Conservation (phyloP, 805 yeast species). For the Cyberlindnera sargentensis region DNA sequence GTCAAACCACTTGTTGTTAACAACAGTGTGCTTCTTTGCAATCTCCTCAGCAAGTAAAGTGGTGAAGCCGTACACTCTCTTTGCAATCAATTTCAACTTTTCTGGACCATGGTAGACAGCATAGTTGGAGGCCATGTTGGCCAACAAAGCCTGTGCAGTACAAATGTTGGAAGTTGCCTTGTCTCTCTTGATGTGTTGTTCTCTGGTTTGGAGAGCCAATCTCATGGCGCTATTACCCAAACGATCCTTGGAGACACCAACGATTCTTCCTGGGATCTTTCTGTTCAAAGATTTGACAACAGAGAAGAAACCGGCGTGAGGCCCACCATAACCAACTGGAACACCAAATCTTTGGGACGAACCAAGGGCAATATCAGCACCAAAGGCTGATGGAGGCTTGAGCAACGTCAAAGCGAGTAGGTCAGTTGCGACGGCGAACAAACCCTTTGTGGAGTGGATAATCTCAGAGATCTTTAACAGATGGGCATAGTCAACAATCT, state of each 20-base stretch:
- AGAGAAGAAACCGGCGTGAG: conserved; percentile 96
- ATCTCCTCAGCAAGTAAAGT: conserved; percentile 61
- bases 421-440: conserved; percentile 86
- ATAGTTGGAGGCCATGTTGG: conserved; percentile 92
- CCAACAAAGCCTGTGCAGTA: conserved; percentile 94
- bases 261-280: conserved; percentile 94
- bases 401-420: conserved; percentile 80
- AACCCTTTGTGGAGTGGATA: conserved; percentile 65
- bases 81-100: conserved; percentile 74
- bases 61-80: conserved; percentile 69
- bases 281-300: conserved; percentile 75
- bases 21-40: conserved; percentile 37
- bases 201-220: conserved; percentile 94
- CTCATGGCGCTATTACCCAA: conserved; percentile 85
- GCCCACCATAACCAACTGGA: conserved; percentile 97
- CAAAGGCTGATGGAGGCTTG: conserved; percentile 76
- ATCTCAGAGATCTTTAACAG: conserved; percentile 51
- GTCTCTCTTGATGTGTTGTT: conserved; percentile 95
- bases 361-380: conserved; percentile 92
- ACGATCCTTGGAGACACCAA: conserved; percentile 89
- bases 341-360: conserved; percentile 95
- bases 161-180: conserved; percentile 97
- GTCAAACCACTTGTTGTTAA: conserved; percentile 72
- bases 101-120: conserved; percentile 95
- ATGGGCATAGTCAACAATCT: conserved; percentile 41